These are phyloP conservation scores for Verbascum thapsus DNA, from an alignment of 257 asterid genomes.

Conservation along the genomic window DNA sequence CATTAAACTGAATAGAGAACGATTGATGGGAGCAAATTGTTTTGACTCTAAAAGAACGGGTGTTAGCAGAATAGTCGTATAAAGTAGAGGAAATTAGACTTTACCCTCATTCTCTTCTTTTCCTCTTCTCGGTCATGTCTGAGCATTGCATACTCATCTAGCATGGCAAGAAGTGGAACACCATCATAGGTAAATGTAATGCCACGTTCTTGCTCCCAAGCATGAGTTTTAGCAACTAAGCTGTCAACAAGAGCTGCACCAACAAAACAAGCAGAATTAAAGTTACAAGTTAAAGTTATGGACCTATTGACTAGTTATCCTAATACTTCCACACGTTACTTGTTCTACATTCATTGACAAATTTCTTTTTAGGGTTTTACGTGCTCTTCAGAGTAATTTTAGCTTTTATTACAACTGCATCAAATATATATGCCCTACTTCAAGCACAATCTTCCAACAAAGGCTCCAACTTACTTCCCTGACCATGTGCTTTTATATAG, in stretches of 20 bases:
- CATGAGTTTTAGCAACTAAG: conserved; percentile 57
- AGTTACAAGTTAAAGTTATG: not conserved
- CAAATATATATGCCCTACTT: not conserved
- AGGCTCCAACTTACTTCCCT: not conserved
- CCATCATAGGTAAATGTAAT: conserved; percentile 62
- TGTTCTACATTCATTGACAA: not conserved
- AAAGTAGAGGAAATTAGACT: not conserved
- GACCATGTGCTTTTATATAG: not conserved
- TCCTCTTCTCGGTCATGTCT: conserved; percentile 74
- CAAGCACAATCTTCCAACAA: conserved; percentile 1
- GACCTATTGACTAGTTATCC: not conserved
- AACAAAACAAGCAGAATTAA: conserved; percentile 16
- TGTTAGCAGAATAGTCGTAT: too few relatives aligned
- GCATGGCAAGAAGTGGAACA: conserved; percentile 73
- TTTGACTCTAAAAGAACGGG: too few relatives aligned
- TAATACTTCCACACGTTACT: not conserved
- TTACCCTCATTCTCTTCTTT: conserved; percentile 64
- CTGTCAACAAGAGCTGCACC: conserved; percentile 63
- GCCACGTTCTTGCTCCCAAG: conserved; percentile 68
- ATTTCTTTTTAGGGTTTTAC: not conserved
- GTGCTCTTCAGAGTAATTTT: not conserved
- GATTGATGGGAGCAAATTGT: too few relatives aligned
- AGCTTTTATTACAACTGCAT: not conserved
- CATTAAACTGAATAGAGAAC: not conserved
- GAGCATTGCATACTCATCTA: conserved; percentile 67